Evolutionary conservation across 2,329 filamentous ascomycete genomes (phyloP).

Genomic region (Chaetomiaceae sp.): DNA sequence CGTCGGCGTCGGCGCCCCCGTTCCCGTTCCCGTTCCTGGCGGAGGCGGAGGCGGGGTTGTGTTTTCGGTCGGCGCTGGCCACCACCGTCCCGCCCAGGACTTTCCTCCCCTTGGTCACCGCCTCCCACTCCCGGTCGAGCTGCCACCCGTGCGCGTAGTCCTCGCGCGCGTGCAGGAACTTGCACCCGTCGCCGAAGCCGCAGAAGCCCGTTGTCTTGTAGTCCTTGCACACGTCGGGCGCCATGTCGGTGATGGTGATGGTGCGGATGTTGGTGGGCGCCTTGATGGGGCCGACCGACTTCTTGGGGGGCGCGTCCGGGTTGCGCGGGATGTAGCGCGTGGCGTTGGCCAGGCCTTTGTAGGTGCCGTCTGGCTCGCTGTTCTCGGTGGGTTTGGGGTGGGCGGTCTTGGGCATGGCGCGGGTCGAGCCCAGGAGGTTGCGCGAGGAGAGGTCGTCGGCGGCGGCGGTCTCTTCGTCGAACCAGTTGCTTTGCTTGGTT

Average conservation of each 20-base stretch:
- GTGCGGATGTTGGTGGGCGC: conserved; percentile 85
- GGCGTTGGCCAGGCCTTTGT: conserved; percentile 71
- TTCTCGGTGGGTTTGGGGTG: not conserved
- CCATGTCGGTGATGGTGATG: conserved; percentile 85
- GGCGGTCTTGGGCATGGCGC: conserved; percentile 31
- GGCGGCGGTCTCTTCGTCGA: conserved; percentile 64
- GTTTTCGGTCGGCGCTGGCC: conserved; percentile 52
- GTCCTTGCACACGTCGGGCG: conserved; percentile 92
- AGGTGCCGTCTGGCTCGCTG: conserved; percentile 57
- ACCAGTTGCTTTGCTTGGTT: conserved; percentile 86
- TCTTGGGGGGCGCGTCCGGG: conserved; percentile 63
- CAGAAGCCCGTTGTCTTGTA: conserved; percentile 54
- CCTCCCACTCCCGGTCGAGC: conserved; percentile 91
- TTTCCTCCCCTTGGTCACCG: conserved; percentile 67
- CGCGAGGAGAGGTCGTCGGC: conserved; percentile 41
- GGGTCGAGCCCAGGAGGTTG: conserved; percentile 56
- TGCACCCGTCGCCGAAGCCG: conserved; percentile 75
- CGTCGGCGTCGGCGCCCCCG: conserved; percentile 62
- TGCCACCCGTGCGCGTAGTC: conserved; percentile 93
- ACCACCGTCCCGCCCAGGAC: conserved; percentile 57
- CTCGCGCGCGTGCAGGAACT: conserved; percentile 70
- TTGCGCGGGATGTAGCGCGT: conserved; percentile 76
- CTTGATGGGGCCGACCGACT: conserved; percentile 79
- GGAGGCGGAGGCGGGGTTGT: conserved; percentile 17
- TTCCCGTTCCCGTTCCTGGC: conserved; percentile 34